phyloP scores from a whole-genome alignment of 1,284 basidiomycete species.

The Schizopora paradoxa region DNA sequence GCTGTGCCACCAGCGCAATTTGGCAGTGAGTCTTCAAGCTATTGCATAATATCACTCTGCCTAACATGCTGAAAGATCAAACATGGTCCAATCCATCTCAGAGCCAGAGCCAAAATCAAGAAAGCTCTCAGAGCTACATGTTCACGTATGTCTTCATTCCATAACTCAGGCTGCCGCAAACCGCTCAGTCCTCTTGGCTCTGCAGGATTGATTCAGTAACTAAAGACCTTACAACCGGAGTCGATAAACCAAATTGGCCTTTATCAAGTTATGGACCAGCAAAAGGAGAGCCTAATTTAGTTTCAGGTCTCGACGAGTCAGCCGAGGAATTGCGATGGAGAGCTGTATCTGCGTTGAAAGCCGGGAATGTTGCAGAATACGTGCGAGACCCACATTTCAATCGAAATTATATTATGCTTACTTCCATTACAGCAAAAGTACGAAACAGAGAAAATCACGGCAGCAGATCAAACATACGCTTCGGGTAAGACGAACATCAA shows the following conservation, averaged over 20 bases:
- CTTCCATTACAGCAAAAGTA: conserved; percentile 40
- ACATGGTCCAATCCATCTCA: no score
- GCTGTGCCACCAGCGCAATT: conserved; percentile 30
- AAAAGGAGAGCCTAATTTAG: conserved; percentile 68
- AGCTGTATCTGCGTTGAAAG: conserved; percentile 53
- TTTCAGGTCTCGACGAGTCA: conserved; percentile 68
- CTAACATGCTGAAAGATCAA: conserved; percentile 39
- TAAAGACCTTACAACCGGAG: conserved; percentile 51
- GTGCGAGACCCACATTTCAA: conserved; percentile 42
- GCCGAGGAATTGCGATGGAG: conserved; percentile 78
- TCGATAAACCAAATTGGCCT: conserved; percentile 78
- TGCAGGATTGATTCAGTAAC: conserved; percentile 54
- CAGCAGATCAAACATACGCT: conserved; percentile 36
- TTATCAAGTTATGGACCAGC: conserved; percentile 76
- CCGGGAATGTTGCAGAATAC: conserved; percentile 62
- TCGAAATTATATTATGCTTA: conserved; percentile 2
- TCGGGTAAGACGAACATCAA: conserved; percentile 45
- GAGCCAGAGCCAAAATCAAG: conserved; percentile 24
- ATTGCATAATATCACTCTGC: conserved; percentile 13
- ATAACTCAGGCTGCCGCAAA: background rate
- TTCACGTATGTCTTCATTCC: conserved; percentile 36
- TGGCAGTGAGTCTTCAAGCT: conserved; percentile 34
- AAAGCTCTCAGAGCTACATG: conserved; percentile 19
- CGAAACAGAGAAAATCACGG: conserved; percentile 42
- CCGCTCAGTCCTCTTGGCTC: conserved; percentile 4